Base-by-base conservation (phyloP, 306 rosid genomes). In the Pterocarpus santalinus region DNA sequence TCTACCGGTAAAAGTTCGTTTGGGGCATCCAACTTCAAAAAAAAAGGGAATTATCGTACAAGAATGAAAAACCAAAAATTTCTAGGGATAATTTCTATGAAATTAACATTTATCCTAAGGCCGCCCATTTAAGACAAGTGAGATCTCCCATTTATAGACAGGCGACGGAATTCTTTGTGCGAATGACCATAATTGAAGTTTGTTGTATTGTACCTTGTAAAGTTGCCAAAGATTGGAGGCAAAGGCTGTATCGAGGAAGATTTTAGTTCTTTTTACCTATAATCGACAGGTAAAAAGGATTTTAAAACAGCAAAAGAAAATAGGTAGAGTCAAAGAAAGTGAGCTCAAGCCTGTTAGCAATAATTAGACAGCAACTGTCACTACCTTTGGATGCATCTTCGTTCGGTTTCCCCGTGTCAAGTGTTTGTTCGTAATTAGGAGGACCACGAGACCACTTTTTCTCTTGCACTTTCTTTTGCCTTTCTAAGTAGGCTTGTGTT, bases 371-470 rank as follows among this genome's bases (percentile, higher is more conserved):
- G 36, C 4, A 14, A 58, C 56, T 58, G 51, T 73, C 68, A 12
- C 55, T 73, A 55, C 78, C 38, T 65, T 17, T 47, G 49, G 72
- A 34, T 77, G 38, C 64, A 77, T 52, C 55, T 49, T 49, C 51
- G 51, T 47, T 56, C 33, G 14, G 49, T 64, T 63, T 35, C 22
- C 5, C 66, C 34, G 36, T 77, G n/a, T n/a, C n/a, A n/a, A n/a
- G 63, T 34, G n/a, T 1, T 57, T 47, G 8, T 7, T 1, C 53
- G 9, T 47, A 55, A 16, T 55, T 55, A 55, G 14, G 3, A 22
- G 68, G 57, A 39, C 43, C 69, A 44, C 57, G 43, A 28, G 39
- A 47, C 34, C 65, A 56, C 16, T 52, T 77, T 43, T 22, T 22
- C 28, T 22, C 28, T 22, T 22, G 28, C 28, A 22, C 28, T 22